Base-by-base conservation (phyloP, 2,329 filamentous ascomycete species). In the Thelonectria discophora region DNA sequence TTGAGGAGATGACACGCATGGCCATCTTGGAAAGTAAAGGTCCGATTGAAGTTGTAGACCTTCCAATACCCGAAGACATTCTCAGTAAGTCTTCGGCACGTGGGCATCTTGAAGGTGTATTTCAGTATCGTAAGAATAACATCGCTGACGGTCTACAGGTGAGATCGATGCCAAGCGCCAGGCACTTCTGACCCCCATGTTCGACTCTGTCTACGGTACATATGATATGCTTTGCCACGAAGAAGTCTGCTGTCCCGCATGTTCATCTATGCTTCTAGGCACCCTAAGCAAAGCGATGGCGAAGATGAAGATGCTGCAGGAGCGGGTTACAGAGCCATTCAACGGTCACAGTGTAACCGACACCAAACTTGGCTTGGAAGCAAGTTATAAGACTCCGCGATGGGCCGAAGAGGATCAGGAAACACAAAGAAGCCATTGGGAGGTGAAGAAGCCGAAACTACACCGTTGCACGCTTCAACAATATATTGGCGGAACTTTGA, bases 251-350 rank as follows among this genome's bases (percentile, higher is more conserved):
- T 55, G 42, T 18, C 62, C 59, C 30, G 64, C 60, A 18, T 71
- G 66, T 21, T 64, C 58, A 7, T 58, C 62, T 2, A 62, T 65
- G 12, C 48, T 68, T 10, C 59, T 71, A 8, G 67, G 69, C 27
- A 54, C 62, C 2, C 24, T 71, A 12, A 60, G 51, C 6, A 68
- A 63, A 8, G 18, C 60, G n/a, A 39, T 65, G 40, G 54, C 12
- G 17, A 27, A n/a, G 42, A 15, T 37, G 6, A 46, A 27, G 1
- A 42, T 60, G 13, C 47, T 60, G 6, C 47, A 49, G 11, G 64
- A 24, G 43, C 49, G 40, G 17, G 30, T 13, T 17, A 15, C 11
- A 3, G 15, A 1, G 12, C 27, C 47, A 34, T 51, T 34, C 15
- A 1, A 6, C 15, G 55, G 55, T 9, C 20, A 45, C 30, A 51